Percentiles rank a stretch among this genome's conserved stretches.
Evolutionary conservation across 2,329 filamentous ascomycete genomes (phyloP).

Genomic region (Didymella pomorum): DNA sequence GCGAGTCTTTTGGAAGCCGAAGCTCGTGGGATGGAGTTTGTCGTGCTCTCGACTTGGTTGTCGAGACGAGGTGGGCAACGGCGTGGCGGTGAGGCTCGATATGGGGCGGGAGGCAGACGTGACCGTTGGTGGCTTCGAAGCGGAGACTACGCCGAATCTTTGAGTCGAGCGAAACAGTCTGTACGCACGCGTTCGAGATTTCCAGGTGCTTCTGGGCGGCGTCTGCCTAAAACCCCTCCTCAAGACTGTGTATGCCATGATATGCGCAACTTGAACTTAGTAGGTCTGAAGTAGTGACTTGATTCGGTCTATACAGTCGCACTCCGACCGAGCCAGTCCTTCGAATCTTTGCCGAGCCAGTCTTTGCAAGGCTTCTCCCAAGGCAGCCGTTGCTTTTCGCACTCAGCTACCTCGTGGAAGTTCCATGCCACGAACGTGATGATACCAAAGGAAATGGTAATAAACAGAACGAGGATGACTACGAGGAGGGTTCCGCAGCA

Average conservation of each 20-base stretch:
- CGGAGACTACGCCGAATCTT: background rate
- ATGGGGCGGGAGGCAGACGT: background rate
- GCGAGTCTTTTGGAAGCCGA: background rate
- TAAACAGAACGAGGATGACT: conserved; percentile 23
- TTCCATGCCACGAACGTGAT: conserved; percentile 35
- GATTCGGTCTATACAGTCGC: background rate
- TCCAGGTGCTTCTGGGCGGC: background rate
- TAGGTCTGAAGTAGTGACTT: background rate
- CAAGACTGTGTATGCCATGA: background rate
- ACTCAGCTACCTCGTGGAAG: conserved; percentile 35
- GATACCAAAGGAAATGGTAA: conserved; percentile 26
- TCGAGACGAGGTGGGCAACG: background rate
- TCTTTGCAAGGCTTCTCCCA: conserved; percentile 37
- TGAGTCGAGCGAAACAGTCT: background rate
- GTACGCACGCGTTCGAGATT: background rate
- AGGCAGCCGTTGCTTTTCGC: conserved; percentile 34
- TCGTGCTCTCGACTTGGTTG: background rate
- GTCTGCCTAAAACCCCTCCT: background rate
- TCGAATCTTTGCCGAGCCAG: conserved; percentile 32
- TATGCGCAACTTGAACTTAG: background rate
- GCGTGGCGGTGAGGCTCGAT: background rate
- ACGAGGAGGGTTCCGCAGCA: conserved; percentile 28
- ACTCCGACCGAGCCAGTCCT: conserved; percentile 30
- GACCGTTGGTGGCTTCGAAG: background rate
- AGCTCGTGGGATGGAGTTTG: background rate